Conservation (phyloP, 2,329 filamentous ascomycete species). For the Venturiaceae sp. region DNA sequence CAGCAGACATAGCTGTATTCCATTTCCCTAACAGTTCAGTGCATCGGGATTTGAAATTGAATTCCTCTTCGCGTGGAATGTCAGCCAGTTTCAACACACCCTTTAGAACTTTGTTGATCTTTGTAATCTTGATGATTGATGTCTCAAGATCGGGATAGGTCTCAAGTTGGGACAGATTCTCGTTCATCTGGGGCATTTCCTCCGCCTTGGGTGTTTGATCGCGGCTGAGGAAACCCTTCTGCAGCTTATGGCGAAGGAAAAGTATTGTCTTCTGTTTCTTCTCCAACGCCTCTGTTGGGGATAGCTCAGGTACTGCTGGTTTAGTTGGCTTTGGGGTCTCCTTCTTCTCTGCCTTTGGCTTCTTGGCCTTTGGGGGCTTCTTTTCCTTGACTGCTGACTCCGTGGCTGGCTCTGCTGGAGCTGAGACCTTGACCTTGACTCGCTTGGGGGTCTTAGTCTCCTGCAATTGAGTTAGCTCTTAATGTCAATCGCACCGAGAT, state of each 20-base stretch:
- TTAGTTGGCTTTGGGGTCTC: slow-evolving; percentile 37
- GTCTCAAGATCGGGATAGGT: slow-evolving; percentile 72
- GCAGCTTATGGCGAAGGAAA: slow-evolving; percentile 87
- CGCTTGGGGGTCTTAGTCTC: slow-evolving; percentile 35
- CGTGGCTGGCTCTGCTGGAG: slow-evolving; percentile 8
- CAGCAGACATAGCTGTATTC: slow-evolving; percentile 59
- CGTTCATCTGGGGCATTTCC: slow-evolving; percentile 70
- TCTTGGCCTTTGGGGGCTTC: slow-evolving; percentile 38
- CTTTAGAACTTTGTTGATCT: slow-evolving; percentile 98
- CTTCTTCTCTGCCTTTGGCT: slow-evolving; percentile 44
- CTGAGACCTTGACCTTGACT: slow-evolving; percentile 25
- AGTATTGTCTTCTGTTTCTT: slow-evolving; percentile 60
- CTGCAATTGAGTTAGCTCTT: background rate
- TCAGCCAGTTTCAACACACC: slow-evolving; percentile 78
- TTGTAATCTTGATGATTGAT: slow-evolving; percentile 79
- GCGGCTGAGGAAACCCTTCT: slow-evolving; percentile 82
- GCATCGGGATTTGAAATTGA: slow-evolving; percentile 78
- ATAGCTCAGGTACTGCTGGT: slow-evolving; percentile 40
- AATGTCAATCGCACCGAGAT: background rate
- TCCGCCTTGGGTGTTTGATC: slow-evolving; percentile 80
- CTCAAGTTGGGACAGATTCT: slow-evolving; percentile 74
- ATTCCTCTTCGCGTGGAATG: slow-evolving; percentile 84
- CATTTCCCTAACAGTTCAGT: slow-evolving; percentile 74
- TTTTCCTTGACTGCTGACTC: slow-evolving; percentile 21
- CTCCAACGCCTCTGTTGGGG: slow-evolving; percentile 43